Base-by-base conservation (phyloP, 1,284 basidiomycete species). In the Malassezia arunalokei region DNA sequence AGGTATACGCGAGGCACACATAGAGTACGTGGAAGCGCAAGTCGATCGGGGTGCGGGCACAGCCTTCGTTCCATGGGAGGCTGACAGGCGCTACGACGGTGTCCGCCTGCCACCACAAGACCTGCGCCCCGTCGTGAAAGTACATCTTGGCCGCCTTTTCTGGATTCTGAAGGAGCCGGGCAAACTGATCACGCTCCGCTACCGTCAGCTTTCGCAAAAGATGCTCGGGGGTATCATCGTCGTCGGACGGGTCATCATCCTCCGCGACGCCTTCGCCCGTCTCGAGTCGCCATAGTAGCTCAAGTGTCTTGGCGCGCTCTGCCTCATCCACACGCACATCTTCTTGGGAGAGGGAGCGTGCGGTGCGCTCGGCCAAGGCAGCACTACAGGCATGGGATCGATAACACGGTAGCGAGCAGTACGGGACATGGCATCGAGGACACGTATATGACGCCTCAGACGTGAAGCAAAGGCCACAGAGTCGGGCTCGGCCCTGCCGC, bases 361-460 rank as follows among this genome's bases (percentile, higher is more conserved):
- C 47, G 5, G 55, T 17, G 7, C 45, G 29, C 37, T 20, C 28
- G 5, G 63, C 51, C 42, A 69, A 67, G 3, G 51, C 40, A 8
- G 41, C 27, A 8, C 65, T 47, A 42, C 66, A 69, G 0, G 53
- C 48, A 46, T 69, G 66, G 14, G 42, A 46, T 6, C 63, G 58
- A 27, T 63, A 69, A 54, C 66, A 69, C 5, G 17, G 20, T 11
- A 65, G 54, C 7, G 65, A 64, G 53, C 66, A 69, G 49, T 59
- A 69, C 1, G 66, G 66, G 1, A 58, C 45, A 38, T 67, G 62
- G 58, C 66, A 69, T 38, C 50, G 47, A 1, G 66, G 64, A 47
- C 66, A 69, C n/a, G 46, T 62, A 53, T 69, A 69, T 5, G 51
- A 40, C 0, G 65, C 59, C 1, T 45, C 39, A 6, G 50, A 27